These are phyloP conservation scores for Gnaphalium uliginosum DNA, from an alignment of 129 eudicot genomes.

Conservation along the genomic window DNA sequence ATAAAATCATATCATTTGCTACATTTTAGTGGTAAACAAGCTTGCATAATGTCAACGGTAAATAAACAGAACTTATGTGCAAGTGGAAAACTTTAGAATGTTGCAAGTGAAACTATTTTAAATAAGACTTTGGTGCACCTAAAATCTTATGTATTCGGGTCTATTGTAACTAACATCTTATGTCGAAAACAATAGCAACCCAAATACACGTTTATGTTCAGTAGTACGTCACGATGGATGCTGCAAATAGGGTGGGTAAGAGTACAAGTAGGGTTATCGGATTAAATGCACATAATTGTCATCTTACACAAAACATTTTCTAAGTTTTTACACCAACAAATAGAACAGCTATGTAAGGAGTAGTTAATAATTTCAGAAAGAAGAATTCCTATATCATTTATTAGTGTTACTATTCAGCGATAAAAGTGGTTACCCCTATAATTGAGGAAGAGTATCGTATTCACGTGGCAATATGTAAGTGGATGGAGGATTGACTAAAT, in stretches of 20 bases:
- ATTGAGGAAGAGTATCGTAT: not conserved
- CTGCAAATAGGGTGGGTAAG: too few relatives aligned
- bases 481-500: conserved; percentile 33
- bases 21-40: not conserved
- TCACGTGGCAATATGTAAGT: conserved; percentile 22
- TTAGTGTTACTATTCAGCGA: conserved; percentile 39
- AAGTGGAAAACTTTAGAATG: not conserved
- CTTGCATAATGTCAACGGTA: not conserved
- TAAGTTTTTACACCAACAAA: not conserved
- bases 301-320: too few relatives aligned
- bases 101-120: too few relatives aligned
- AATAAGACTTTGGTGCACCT: too few relatives aligned
- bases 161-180: too few relatives aligned
- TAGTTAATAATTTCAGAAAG: not conserved
- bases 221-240: too few relatives aligned
- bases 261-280: too few relatives aligned
- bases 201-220: not conserved
- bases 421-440: conserved; percentile 25
- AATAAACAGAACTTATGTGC: too few relatives aligned
- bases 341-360: not conserved
- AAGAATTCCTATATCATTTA: conserved; percentile 23
- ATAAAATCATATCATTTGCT: not conserved
- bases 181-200: not conserved
- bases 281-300: too few relatives aligned
- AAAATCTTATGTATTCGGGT: too few relatives aligned